phyloP scores from a whole-genome alignment of 2,329 filamentous ascomycete genomes.

The Fusarium sp. region DNA sequence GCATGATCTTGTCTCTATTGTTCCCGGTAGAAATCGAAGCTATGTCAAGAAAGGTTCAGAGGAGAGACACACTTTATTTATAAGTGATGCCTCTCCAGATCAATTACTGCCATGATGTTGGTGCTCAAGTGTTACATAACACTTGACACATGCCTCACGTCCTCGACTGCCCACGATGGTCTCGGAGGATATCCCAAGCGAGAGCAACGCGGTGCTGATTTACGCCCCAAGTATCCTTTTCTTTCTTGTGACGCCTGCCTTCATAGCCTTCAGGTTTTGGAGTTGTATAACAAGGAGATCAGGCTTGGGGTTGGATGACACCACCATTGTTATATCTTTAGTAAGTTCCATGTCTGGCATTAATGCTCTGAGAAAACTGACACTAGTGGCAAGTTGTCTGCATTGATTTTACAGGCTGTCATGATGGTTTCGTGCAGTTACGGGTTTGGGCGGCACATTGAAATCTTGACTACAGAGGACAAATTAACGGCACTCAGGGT shows the following conservation, averaged over 20 bases:
- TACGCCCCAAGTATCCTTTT: constrained; percentile 55
- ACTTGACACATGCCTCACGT: constrained; percentile 1
- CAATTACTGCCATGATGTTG: not conserved
- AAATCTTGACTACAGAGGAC: constrained; percentile 48
- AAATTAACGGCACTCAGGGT: constrained; percentile 53
- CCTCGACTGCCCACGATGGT: constrained; percentile 33
- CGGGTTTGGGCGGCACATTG: constrained; percentile 57
- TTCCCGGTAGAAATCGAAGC: not conserved
- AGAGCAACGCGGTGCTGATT: constrained; percentile 54
- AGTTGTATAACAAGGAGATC: constrained; percentile 52
- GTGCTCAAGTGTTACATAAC: not conserved
- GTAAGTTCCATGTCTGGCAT: constrained; percentile 40
- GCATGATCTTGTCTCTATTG: not conserved
- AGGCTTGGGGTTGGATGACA: constrained; percentile 56
- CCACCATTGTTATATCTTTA: constrained; percentile 55
- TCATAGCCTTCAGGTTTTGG: constrained; percentile 54
- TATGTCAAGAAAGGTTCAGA: not conserved
- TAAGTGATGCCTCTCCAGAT: not conserved
- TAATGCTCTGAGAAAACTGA: not conserved
- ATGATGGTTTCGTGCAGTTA: constrained; percentile 55
- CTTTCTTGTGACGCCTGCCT: constrained; percentile 55
- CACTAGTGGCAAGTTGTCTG: constrained; percentile 46
- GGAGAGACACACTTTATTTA: not conserved
- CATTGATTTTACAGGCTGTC: constrained; percentile 50
- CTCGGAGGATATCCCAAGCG: constrained; percentile 46